phyloP scores from a whole-genome alignment of 768 basidiomycete species.

The Lactarius hengduanensis region DNA sequence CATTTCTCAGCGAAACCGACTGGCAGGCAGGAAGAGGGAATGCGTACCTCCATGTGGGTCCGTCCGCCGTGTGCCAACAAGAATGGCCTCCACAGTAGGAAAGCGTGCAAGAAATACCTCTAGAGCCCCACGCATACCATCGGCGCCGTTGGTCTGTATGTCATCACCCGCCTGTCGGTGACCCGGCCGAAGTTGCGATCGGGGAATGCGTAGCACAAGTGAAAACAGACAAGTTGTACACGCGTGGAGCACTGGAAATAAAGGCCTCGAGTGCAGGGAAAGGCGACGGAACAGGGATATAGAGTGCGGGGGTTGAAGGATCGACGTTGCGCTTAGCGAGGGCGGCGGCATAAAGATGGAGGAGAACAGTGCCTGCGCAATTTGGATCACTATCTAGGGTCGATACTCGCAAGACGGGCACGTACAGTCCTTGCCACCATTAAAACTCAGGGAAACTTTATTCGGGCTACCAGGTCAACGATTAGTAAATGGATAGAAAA shows the following conservation, averaged over 20 bases:
- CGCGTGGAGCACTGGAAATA: constrained; percentile 57
- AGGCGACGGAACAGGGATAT: constrained; percentile 88
- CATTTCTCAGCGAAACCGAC: neutral
- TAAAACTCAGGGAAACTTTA: constrained; percentile 86
- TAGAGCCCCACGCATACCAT: constrained; percentile 79
- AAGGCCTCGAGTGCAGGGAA: constrained; percentile 84
- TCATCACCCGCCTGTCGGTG: constrained; percentile 38
- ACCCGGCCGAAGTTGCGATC: constrained; percentile 45
- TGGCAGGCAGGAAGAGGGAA: neutral
- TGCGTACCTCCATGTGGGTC: constrained; percentile 93
- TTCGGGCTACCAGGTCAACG: constrained; percentile 36
- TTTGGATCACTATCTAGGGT: constrained; percentile 6
- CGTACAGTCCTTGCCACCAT: constrained; percentile 98
- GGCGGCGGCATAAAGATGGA: constrained; percentile 82
- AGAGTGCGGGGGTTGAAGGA: constrained; percentile 58
- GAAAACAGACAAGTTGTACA: constrained; percentile 78
- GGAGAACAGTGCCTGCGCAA: constrained; percentile 83
- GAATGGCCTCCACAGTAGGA: constrained; percentile 70
- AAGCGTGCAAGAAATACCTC: constrained; percentile 65
- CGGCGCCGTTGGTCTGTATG: constrained; percentile 47
- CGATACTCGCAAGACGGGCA: constrained; percentile 20
- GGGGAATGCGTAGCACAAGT: constrained; percentile 42
- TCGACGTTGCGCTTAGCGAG: constrained; percentile 44
- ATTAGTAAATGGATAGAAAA: constrained; percentile 14
- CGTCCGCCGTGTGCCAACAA: constrained; percentile 84